A percentile compares a stretch with the other conserved stretches of the same genome.
phyloP scores from a whole-genome alignment of 805 yeast genomes.

The Brettanomyces nanus region DNA sequence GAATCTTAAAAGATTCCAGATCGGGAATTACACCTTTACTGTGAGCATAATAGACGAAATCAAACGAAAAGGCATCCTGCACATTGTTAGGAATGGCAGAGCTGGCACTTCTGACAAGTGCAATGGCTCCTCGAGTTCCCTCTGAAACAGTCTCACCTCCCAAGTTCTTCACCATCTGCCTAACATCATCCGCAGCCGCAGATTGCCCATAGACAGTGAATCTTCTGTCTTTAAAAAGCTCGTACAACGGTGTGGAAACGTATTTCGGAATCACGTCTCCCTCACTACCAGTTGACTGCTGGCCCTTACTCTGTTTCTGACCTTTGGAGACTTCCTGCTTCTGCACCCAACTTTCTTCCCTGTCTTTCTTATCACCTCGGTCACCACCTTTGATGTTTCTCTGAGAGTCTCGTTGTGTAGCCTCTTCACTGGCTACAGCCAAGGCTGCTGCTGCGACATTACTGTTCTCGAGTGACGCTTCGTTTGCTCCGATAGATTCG shows the following conservation, averaged over 20 bases:
- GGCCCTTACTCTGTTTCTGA: no score
- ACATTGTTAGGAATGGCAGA: slow-evolving; percentile 9
- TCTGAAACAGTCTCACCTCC: slow-evolving; percentile 18
- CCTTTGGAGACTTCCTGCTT: no score
- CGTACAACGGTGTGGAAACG: no score
- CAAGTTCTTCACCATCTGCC: slow-evolving; percentile 12
- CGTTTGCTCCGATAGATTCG: no score
- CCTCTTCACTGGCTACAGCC: slow-evolving; percentile 6
- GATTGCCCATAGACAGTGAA: slow-evolving; percentile 14
- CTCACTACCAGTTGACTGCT: no score
- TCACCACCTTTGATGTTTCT: no score
- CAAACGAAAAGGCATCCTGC: slow-evolving; percentile 16
- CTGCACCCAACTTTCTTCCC: no score
- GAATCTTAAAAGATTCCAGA: slow-evolving; percentile 14
- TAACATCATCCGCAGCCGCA: slow-evolving; percentile 10
- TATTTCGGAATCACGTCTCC: no score
- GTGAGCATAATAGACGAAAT: slow-evolving; percentile 18
- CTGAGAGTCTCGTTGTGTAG: slow-evolving; percentile 2
- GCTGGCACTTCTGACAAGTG: slow-evolving; percentile 14
- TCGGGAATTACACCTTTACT: slow-evolving; percentile 11
- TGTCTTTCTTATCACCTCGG: no score
- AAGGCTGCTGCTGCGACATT: slow-evolving; percentile 4
- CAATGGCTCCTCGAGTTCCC: slow-evolving; percentile 7
- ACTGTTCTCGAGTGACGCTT: background rate
- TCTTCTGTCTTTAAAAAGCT: slow-evolving; percentile 9